Percentiles rank a stretch among this genome's conserved stretches.
phyloP scores from a whole-genome alignment of 1,284 basidiomycete genomes.

The Tilletia setariae region DNA sequence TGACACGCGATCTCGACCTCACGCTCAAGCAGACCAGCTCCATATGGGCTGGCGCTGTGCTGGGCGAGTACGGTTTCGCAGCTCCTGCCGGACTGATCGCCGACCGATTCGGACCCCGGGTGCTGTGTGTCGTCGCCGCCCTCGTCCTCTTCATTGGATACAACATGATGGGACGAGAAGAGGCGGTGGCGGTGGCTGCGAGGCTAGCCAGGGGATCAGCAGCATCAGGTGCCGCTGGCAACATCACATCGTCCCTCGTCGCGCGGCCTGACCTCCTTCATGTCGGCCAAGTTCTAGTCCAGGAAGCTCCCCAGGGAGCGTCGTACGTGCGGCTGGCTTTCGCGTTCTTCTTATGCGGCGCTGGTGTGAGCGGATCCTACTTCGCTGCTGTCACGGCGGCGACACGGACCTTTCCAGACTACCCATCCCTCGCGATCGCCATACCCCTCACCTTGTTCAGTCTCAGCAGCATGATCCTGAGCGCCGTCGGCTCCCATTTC shows the following conservation, averaged over 20 bases:
- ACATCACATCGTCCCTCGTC: no score
- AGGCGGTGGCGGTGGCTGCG: slow-evolving; percentile 19
- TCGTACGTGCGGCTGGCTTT: slow-evolving; percentile 14
- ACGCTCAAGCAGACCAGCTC: slow-evolving; percentile 26
- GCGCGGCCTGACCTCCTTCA: not conserved
- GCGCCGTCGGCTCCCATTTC: slow-evolving; percentile 21
- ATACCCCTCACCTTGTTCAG: slow-evolving; percentile 29
- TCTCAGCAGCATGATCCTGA: slow-evolving; percentile 27
- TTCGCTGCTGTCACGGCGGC: slow-evolving; percentile 25
- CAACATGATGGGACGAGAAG: slow-evolving; percentile 22
- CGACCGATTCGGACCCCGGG: slow-evolving; percentile 24
- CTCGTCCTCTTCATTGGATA: slow-evolving; percentile 28
- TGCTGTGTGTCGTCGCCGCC: slow-evolving; percentile 20
- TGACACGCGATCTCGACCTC: slow-evolving; percentile 25
- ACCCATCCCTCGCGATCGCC: slow-evolving; percentile 26
- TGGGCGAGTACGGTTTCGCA: slow-evolving; percentile 29
- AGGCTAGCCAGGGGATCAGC: not conserved
- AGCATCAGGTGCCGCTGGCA: not conserved
- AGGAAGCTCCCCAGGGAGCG: not conserved
- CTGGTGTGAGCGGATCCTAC: slow-evolving; percentile 25
- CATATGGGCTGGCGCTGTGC: slow-evolving; percentile 25
- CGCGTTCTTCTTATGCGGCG: slow-evolving; percentile 25
- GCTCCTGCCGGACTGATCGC: slow-evolving; percentile 21
- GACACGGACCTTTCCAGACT: slow-evolving; percentile 21
- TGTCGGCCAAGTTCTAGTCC: not conserved